Evolutionary conservation across 2,329 filamentous ascomycete species (phyloP), one percentile per base, ranked within the genome.

Genomic region (Aschersonia sp.): DNA sequence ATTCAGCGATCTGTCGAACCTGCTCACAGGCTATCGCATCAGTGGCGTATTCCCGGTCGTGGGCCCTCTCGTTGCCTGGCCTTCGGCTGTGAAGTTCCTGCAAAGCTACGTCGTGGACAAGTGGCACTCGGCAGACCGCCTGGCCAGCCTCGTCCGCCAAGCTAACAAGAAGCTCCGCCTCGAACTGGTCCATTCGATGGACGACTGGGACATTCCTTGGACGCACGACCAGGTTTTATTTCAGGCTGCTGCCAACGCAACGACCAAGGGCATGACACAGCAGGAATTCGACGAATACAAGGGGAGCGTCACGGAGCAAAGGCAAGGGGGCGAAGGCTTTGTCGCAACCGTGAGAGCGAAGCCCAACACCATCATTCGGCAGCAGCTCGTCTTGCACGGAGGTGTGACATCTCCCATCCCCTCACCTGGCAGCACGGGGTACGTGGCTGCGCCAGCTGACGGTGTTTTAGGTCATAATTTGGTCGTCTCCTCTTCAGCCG

Each of bases 161-260:
- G 80, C 73, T 42, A 73, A 66, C 51, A 70, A 53, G 51, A 68
- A 68, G 57, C 52, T 92, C 8, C 73, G 81, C 29, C 66, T 95
- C 22, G 80, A 76, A 42, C 67, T 95, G 41, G 66, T 97, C 3
- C 90, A 95, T 56, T 85, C 88, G 12, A 73, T 75, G 47, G 78
- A 95, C 57, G 90, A 97, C 60, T 68, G 69, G 49, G 87, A 95
- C 55, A 95, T 97, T 50, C 81, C 85, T 0, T 90, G 79, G 66
- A 73, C 68, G 1, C 81, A 88, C 57, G 79, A 80, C 42, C 74
- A 82, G 54, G 71, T 69, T 53, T 64, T 86, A 1, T 87, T 85
- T 58, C 66, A 66, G 32, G 71, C 74, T 1, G 76, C 80, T 0
- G 75, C 75, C 2, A 72, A 71, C 47, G 74, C 76, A 43, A 69